Percentiles rank a stretch among this genome's conserved stretches.
Evolutionary conservation across 1,284 basidiomycete species (phyloP).

Genomic region (Apiotrichum porosum): DNA sequence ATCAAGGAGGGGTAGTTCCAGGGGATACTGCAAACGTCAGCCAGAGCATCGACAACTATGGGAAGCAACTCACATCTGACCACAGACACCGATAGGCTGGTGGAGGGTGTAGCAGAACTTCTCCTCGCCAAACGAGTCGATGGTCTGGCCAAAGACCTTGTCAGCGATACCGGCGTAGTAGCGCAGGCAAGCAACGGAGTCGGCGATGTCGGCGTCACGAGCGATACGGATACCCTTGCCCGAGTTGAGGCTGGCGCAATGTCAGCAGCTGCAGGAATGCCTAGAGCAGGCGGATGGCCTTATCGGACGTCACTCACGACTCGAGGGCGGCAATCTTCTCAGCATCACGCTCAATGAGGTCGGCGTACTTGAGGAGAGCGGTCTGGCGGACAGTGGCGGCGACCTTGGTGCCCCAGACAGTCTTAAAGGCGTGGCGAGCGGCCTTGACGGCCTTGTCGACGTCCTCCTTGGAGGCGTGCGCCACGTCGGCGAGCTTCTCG

Average conservation of each 20-base stretch:
- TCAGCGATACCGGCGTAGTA: slow-evolving; percentile 68
- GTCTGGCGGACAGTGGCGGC: slow-evolving; percentile 72
- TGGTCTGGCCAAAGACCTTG: slow-evolving; percentile 58
- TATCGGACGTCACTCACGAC: slow-evolving; percentile 28
- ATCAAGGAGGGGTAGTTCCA: slow-evolving; percentile 91
- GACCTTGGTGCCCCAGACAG: slow-evolving; percentile 83
- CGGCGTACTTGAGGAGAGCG: slow-evolving; percentile 59
- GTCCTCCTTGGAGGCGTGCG: slow-evolving; percentile 53
- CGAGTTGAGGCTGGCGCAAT: slow-evolving; percentile 58
- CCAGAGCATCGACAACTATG: too few relatives aligned
- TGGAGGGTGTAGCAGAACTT: slow-evolving; percentile 83
- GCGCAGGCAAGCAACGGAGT: slow-evolving; percentile 71
- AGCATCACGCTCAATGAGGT: slow-evolving; percentile 79
- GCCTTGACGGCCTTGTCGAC: slow-evolving; percentile 77
- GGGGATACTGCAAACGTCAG: too few relatives aligned
- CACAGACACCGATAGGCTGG: slow-evolving; percentile 90
- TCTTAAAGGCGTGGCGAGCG: slow-evolving; percentile 76
- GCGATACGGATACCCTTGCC: slow-evolving; percentile 78
- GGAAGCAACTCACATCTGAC: slow-evolving; percentile 60
- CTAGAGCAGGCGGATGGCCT: too few relatives aligned
- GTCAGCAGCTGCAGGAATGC: neutral
- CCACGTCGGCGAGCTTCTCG: slow-evolving; percentile 43
- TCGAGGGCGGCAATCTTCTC: slow-evolving; percentile 66
- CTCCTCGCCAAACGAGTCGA: slow-evolving; percentile 47
- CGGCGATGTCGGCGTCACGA: slow-evolving; percentile 76